Evolutionary conservation across 1,284 basidiomycete species (phyloP).

Genomic region (Irpex sp.): DNA sequence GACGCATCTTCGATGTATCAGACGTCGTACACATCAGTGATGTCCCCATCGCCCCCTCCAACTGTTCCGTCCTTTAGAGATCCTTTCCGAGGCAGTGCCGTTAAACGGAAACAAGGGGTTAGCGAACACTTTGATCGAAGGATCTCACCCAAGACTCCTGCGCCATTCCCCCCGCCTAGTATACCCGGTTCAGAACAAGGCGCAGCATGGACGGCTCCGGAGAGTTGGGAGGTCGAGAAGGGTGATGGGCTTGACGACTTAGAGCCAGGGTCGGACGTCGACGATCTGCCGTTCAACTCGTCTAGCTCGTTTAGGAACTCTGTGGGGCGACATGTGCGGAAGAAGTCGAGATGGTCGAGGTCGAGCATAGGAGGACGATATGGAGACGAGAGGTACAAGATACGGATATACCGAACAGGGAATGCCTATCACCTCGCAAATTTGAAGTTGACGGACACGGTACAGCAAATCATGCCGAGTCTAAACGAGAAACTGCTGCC

Average conservation of each 20-base stretch:
- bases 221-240: conserved; percentile 58
- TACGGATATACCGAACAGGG: conserved; percentile 80
- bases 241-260: conserved; percentile 33
- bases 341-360: conserved; percentile 12
- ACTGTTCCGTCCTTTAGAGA: conserved; percentile 14
- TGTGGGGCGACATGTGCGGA: neutral
- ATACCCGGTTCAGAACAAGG: conserved; percentile 20
- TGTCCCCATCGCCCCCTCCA: conserved; percentile 14
- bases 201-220: conserved; percentile 49
- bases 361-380: conserved; percentile 16
- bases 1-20: conserved; percentile 19
- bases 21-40: conserved; percentile 11
- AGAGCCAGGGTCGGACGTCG: conserved; percentile 44
- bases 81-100: neutral
- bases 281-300: conserved; percentile 14
- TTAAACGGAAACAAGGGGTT: neutral
- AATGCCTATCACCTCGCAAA: conserved; percentile 71
- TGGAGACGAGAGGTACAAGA: conserved; percentile 31
- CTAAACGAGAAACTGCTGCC: conserved; percentile 58
- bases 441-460: conserved; percentile 65
- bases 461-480: conserved; percentile 62
- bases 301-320: conserved; percentile 6
- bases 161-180: neutral
- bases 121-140: neutral
- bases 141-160: neutral